Base-by-base conservation (phyloP, 176 grass and related monocot genomes). In the Secale cereale region DNA sequence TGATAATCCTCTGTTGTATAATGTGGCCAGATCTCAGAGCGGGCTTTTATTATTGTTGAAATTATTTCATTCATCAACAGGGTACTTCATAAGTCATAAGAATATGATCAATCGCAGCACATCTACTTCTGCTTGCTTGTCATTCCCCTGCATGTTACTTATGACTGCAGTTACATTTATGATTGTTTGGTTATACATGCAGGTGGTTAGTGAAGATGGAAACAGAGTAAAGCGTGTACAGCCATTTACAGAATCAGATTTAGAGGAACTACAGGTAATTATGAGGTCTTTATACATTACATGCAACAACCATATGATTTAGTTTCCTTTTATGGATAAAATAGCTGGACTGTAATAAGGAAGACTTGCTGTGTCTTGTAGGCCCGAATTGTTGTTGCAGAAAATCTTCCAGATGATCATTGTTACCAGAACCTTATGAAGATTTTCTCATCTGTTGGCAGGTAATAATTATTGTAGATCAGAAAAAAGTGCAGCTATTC, bases 361-460 rank as follows among this genome's bases (percentile, higher is more conserved):
- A 79, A 39, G 20, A 79, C 37, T 78, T 31, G 37, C 28, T 71
- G 33, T 77, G 73, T 48, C 12, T 88, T 88, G 61, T 75, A 99
- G 97, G 89, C 94, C 27, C 94, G 97, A 32, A 99, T 99, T 76
- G 90, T 99, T 78, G 97, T 99, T 70, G 94, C 91, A 64, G 97
- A 99, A 88, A 99, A 99, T 86, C 85, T 99, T 65, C 97, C 97
- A 81, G 97, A 99, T 79, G 97, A 99, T 89, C 97, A 99, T 85
- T 96, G 91, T 86, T 96, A 99, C 90, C 97, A 96, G 70, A 99
- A 99, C 74, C 87, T 99, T 78, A 92, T 99, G 97, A 99, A 92
- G 86, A 79, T 99, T 52, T 99, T 99, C 89, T 99, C 97, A 78
- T 30, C 79, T 88, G 94, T 91, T 85, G 97, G 97, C 81, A 96